Base-by-base conservation (phyloP, 2,329 filamentous ascomycete genomes). In the Huntiella omanensis region DNA sequence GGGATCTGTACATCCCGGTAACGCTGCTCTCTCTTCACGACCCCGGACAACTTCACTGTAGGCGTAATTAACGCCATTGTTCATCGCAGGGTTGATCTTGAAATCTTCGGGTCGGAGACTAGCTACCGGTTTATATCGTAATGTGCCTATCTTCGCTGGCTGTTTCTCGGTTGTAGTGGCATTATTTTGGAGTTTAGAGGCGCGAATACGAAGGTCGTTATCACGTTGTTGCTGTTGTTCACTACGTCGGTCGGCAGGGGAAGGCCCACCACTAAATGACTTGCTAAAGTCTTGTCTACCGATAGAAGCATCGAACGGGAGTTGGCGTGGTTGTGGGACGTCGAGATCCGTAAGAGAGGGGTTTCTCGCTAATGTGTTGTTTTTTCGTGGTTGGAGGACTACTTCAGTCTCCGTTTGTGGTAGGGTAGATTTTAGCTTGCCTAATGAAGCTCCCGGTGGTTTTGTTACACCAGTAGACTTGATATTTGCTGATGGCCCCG, bases 11-110 rank as follows among this genome's bases (percentile, higher is more conserved):
- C 87, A 94, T 10, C 82, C 83, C 2, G 75, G 70, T 7, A 93
- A 65, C 50, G 74, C 79, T 43, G 77, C 73, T 33, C 84, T 77
- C 36, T 80, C 74, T 7, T 75, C 71, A 52, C 70, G 79, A 46
- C 72, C 73, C 45, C 86, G 77, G 11, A 92, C 71, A 1, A 86
- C 78, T 49, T 88, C 80, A 1, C 70, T 66, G 57, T 76, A 93
- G 8, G 84, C 83, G 59, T 75, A 84, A 46, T 77, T 71, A 38
- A 76, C 65, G 2, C 83, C 82, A 37, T 80, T 70, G 52, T 87
- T 88, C 53, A 67, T 70, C 4, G 65, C 64, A 0, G 83, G 78
- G 52, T 94, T 93, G 54, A 91, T 67, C 57, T 80, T 88, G 66
- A 94, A 95, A 60, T 93, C 80, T 10, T 75, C 71, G 1, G 80